phyloP scores from a whole-genome alignment of 139 green algal species.

The Ettlia oleoabundans region DNA sequence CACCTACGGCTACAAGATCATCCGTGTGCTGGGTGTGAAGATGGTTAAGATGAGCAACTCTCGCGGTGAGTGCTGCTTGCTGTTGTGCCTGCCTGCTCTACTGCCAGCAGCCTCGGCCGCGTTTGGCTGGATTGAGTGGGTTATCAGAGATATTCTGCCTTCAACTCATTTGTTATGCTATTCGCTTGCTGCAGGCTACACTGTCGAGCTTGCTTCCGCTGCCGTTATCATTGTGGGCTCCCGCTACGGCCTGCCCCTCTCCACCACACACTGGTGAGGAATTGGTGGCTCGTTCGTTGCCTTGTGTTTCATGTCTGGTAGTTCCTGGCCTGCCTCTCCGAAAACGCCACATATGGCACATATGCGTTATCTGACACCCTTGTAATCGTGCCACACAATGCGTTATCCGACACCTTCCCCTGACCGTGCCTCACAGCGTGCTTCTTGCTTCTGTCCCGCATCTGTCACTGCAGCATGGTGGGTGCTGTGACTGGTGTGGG shows the following conservation, averaged over 20 bases:
- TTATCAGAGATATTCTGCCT: too few species aligned
- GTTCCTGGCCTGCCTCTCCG: too few species aligned
- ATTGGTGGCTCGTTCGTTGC: neutral
- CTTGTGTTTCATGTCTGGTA: neutral
- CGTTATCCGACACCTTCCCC: too few species aligned
- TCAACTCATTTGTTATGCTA: too few species aligned
- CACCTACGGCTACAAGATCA: constrained; percentile 80
- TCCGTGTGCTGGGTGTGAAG: constrained; percentile 65
- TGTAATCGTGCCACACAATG: too few species aligned
- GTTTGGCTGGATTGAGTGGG: too few species aligned
- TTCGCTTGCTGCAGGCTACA: constrained; percentile 51
- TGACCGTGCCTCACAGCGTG: too few species aligned
- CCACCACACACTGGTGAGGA: constrained; percentile 69
- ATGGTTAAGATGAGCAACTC: constrained; percentile 67
- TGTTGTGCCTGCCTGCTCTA: neutral
- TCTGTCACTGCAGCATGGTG: constrained; percentile 41
- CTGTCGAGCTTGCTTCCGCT: constrained; percentile 69
- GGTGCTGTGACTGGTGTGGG: constrained; percentile 65
- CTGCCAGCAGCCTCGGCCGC: neutral
- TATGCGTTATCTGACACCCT: too few species aligned
- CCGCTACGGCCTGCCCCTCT: constrained; percentile 71
- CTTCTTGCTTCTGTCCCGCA: too few species aligned
- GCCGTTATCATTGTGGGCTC: constrained; percentile 66
- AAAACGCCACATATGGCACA: too few species aligned
- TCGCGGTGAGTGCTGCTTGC: constrained; percentile 44